Percentiles rank a stretch among this genome's conserved stretches.
Conservation (phyloP, 169 alveolate species). For the Perkinsus olseni region DNA sequence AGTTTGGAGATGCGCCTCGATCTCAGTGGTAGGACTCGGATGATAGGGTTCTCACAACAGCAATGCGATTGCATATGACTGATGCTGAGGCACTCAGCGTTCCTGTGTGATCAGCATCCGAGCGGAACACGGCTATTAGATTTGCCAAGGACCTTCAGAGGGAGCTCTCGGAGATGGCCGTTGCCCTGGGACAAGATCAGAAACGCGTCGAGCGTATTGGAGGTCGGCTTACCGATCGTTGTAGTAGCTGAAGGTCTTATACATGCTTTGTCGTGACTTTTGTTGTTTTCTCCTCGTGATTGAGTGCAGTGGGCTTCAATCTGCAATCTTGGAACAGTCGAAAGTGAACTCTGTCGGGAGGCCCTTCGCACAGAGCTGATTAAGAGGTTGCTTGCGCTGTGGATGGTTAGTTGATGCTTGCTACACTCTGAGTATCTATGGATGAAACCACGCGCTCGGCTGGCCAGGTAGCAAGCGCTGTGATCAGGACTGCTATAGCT, state of each 20-base stretch:
- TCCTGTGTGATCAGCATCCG: neutral
- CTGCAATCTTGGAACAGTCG: too few species aligned
- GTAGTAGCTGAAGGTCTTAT: neutral
- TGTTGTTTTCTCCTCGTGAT: neutral
- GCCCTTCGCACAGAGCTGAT: too few species aligned
- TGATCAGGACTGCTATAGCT: neutral
- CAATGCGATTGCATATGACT: too few species aligned
- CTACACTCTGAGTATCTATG: too few species aligned
- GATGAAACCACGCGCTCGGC: too few species aligned
- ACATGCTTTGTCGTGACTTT: neutral
- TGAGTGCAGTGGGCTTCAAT: neutral
- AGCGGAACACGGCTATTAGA: neutral
- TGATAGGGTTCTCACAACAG: neutral
- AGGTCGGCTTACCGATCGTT: neutral
- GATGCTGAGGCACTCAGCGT: neutral
- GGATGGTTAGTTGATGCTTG: too few species aligned
- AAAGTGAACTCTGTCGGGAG: too few species aligned
- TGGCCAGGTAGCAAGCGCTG: too few species aligned
- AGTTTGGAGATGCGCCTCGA: neutral
- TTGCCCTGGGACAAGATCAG: neutral
- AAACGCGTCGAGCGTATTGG: neutral
- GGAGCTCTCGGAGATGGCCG: neutral
- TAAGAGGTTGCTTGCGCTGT: too few species aligned
- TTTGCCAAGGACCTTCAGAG: neutral
- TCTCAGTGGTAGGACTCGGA: neutral